phyloP scores from a whole-genome alignment of 2,329 filamentous ascomycete species.

The Aotearoamyces nothofagi region DNA sequence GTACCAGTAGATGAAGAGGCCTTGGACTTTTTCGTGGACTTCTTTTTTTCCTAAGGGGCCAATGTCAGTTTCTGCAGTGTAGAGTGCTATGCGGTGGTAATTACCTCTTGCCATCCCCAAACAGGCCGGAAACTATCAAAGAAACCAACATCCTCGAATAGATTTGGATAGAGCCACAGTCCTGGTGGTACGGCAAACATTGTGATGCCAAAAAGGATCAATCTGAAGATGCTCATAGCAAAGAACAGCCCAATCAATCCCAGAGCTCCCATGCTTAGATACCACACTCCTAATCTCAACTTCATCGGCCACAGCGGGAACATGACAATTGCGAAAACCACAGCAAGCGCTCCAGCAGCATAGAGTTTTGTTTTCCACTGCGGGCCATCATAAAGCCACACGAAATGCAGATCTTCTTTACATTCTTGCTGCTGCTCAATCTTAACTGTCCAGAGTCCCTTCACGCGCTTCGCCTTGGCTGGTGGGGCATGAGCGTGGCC shows the following conservation, averaged over 20 bases:
- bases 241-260: slow-evolving; percentile 88
- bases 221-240: slow-evolving; percentile 89
- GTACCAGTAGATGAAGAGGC: slow-evolving; percentile 15
- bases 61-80: slow-evolving; percentile 1
- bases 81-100: slow-evolving; percentile 13
- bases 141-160: slow-evolving; percentile 98
- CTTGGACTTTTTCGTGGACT: slow-evolving; percentile 21
- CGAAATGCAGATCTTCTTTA: slow-evolving; percentile 78
- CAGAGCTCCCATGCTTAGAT: slow-evolving; percentile 86
- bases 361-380: slow-evolving; percentile 92
- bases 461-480: slow-evolving; percentile 68
- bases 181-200: slow-evolving; percentile 75
- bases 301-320: slow-evolving; percentile 94
- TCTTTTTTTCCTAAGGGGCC: slow-evolving; percentile 22
- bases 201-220: slow-evolving; percentile 87
- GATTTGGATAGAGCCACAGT: slow-evolving; percentile 94
- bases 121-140: slow-evolving; percentile 91
- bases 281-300: slow-evolving; percentile 89
- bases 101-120: slow-evolving; percentile 96
- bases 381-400: slow-evolving; percentile 89
- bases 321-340: slow-evolving; percentile 79
- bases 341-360: slow-evolving; percentile 64
- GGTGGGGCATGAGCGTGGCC: slow-evolving; percentile 50
- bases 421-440: slow-evolving; percentile 95
- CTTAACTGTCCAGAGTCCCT: slow-evolving; percentile 90